Evolutionary conservation across 768 basidiomycete genomes (phyloP), one percentile per base, ranked within the genome.

Genomic region (Amanita exitialis): DNA sequence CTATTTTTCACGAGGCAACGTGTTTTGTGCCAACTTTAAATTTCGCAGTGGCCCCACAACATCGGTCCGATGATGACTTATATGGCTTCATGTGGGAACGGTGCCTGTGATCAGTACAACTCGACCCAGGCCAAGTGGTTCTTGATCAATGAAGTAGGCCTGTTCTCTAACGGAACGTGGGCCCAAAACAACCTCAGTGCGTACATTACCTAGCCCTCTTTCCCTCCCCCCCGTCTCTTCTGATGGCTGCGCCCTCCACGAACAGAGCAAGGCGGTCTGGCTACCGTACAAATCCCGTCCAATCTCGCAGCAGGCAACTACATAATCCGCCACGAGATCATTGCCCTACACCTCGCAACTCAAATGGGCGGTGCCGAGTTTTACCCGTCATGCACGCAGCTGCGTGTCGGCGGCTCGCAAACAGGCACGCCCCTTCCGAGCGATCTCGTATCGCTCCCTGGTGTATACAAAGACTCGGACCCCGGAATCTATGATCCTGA

Each of bases 311-410:
- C 82, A 2, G 88, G 88, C 4, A 77, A 83, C 57, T 90, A 90
- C 63, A 69, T 90, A 53, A 63, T 89, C 60, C 83, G 87, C 1
- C 81, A 87, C 62, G 87, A 90, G 62, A 83, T 90, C 64, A 82
- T 90, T 62, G 82, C 83, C 8, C 76, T 90, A 12, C 88, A 90
- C 59, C 72, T 81, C 42, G 86, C 75, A 5, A 70, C 60, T n/a
- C 56, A 59, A 2, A 8, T 59, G 15, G 79, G 80, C 4, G 84
- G 83, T 16, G 87, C 85, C 0, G 88, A 91, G 65, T 90, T 89
- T 65, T 91, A 91, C 62, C 81, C 84, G 0, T 76, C 78, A 23
- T 91, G 88, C 63, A 70, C 75, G 2, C 75, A 82, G 64, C 61
- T 85, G 54, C 66, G 61, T 35, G 63, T 90, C 34, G 66, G 71